phyloP scores from a whole-genome alignment of 1,284 basidiomycete genomes.

The Farysia itapuensis region DNA sequence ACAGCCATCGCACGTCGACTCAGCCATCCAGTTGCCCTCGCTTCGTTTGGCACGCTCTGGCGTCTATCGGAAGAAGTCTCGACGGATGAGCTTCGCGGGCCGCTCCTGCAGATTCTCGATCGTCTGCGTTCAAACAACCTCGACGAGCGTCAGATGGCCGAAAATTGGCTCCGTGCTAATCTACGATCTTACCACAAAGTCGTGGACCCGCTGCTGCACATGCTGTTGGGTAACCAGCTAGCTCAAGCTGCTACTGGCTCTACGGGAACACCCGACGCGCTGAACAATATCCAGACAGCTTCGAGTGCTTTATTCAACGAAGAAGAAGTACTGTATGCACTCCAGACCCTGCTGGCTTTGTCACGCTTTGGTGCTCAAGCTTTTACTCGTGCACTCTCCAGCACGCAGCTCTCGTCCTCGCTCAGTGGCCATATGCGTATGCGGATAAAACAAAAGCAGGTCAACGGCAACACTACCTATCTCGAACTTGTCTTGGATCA shows the following conservation, averaged over 20 bases:
- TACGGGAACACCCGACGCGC: not conserved
- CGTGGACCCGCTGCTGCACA: conserved; percentile 40
- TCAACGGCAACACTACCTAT: conserved; percentile 4
- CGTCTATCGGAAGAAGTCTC: conserved; percentile 72
- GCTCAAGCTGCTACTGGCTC: too few relatives aligned
- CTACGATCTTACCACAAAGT: conserved; percentile 40
- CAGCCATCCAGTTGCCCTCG: conserved; percentile 64
- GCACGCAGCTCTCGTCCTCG: conserved; percentile 10
- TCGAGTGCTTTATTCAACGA: conserved; percentile 69
- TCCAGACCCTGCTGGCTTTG: conserved; percentile 76
- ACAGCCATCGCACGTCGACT: conserved; percentile 31
- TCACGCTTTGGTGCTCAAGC: conserved; percentile 85
- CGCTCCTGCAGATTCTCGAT: conserved; percentile 84
- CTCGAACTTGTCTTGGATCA: conserved; percentile 32
- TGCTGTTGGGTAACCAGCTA: too few relatives aligned
- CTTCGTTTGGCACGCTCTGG: conserved; percentile 91
- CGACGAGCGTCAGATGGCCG: conserved; percentile 31
- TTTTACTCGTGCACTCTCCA: conserved; percentile 63
- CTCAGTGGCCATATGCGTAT: conserved; percentile 15
- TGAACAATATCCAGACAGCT: conserved; percentile 4
- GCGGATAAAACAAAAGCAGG: conserved; percentile 3
- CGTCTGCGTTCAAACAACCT: conserved; percentile 63
- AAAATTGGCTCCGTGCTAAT: conserved; percentile 47
- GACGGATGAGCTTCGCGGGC: conserved; percentile 61
- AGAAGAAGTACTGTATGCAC: conserved; percentile 67